Evolutionary conservation across 805 yeast species (phyloP), one percentile per base, ranked within the genome.

Genomic region (Yarrowia divulgata): DNA sequence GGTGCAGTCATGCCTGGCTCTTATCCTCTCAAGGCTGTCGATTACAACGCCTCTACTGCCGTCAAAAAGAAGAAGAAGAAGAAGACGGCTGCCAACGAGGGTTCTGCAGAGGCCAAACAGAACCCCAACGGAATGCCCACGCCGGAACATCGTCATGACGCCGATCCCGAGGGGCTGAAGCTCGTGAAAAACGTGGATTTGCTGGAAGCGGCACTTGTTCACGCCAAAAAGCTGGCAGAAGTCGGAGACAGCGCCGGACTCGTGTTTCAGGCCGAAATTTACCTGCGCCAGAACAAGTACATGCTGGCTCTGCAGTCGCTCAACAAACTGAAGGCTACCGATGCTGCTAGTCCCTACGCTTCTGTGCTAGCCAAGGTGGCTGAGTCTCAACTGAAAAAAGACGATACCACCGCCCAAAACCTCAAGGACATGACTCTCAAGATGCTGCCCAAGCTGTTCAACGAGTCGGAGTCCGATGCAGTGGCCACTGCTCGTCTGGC

Each of bases 291-390:
- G 71, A 79, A 81, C 60, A 85, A 85, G 76, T 85, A 84, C 72
- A 82, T 85, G 39, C 79, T 85, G 72, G 87, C 88, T 8, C 76
- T 83, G 60, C 87, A 83, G 73, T 82, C 86, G 1, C 74, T 85
- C 69, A 81, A 81, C 69, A 82, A 78, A 73, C 57, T 63, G 48
- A 37, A 48, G 46, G 83, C 85, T 75, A 79, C 79, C 71, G 78
- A 77, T 60, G 74, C 80, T 34, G 80, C 79, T 45, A 83, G 81
- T 6, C 76, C 77, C 8, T 74, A 37, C 72, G 75, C 74, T 40
- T 78, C 23, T 73, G 73, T 2, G 68, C 78, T 8, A 77, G 76
- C 70, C 81, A 81, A 3, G 74, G 78, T 18, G 74, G 77, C 63
- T 77, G 83, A 57, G 73, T 78, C 32, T 70, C 76, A 39, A 72